Evolutionary conservation across 176 grass and related monocot species (phyloP).

Genomic region (Carex cristatella): DNA sequence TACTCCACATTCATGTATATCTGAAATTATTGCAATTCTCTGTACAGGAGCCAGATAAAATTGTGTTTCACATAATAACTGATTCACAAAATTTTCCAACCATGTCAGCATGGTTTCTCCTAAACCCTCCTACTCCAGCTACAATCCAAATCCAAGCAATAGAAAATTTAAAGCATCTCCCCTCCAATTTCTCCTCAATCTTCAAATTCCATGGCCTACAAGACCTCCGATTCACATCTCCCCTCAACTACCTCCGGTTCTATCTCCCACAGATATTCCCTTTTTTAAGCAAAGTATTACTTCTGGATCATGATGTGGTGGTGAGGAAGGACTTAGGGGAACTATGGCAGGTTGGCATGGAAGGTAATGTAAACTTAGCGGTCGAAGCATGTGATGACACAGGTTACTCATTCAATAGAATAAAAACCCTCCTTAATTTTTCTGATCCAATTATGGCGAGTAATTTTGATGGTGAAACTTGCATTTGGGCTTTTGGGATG

Average conservation of each 20-base stretch:
- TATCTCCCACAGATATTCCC: conserved; percentile 90
- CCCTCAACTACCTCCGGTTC: conserved; percentile 77
- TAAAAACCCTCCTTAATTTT: conserved; percentile 67
- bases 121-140: conserved; percentile 51
- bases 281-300: conserved; percentile 62
- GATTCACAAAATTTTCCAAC: conserved; percentile 82
- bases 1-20: neutral
- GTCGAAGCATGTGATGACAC: conserved; percentile 39
- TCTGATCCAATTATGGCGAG: conserved; percentile 39
- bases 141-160: conserved; percentile 46
- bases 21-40: conserved; percentile 14
- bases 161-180: conserved; percentile 52
- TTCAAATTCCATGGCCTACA: conserved; percentile 42
- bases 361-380: conserved; percentile 60
- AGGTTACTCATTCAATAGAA: conserved; percentile 22
- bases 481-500: conserved; percentile 69
- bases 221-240: conserved; percentile 65
- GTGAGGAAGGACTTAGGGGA: conserved; percentile 53
- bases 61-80: conserved; percentile 79
- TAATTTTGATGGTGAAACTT: conserved; percentile 57
- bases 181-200: conserved; percentile 52
- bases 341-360: conserved; percentile 64
- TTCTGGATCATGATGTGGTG: conserved; percentile 92
- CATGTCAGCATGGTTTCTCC: conserved; percentile 83
- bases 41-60: conserved; percentile 59